A percentile compares a stretch with the other conserved stretches of the same genome.
These are phyloP conservation scores for Kuraishia floccosa DNA, from an alignment of 805 yeast species.

Conservation along the genomic window DNA sequence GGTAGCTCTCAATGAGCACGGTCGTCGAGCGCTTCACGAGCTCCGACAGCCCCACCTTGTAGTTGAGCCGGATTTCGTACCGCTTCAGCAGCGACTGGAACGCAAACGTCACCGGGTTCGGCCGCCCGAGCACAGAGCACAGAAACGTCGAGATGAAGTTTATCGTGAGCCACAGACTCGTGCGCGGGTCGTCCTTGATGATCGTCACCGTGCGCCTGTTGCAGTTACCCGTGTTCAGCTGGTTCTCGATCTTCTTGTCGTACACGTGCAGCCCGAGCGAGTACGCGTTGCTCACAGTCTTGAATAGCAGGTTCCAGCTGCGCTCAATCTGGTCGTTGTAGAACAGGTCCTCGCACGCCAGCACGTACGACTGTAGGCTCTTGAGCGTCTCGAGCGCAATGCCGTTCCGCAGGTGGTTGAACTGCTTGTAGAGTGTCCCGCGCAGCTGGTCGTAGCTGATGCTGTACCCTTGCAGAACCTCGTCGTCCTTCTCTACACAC, in stretches of 20 bases:
- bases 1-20: slow-evolving; percentile 39
- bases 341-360: slow-evolving; percentile 40
- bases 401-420: slow-evolving; percentile 32
- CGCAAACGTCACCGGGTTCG: slow-evolving; percentile 37
- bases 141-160: slow-evolving; percentile 34
- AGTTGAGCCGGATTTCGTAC: slow-evolving; percentile 20
- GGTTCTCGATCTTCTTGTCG: slow-evolving; percentile 18
- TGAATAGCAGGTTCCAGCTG: slow-evolving; percentile 40
- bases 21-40: slow-evolving; percentile 34
- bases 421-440: slow-evolving; percentile 24
- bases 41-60: slow-evolving; percentile 38
- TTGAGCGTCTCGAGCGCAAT: slow-evolving; percentile 32
- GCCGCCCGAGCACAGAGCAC: slow-evolving; percentile 41
- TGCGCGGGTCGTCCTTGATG: slow-evolving; percentile 21
- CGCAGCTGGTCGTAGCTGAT: slow-evolving; percentile 12
- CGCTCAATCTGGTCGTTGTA: slow-evolving; percentile 37
- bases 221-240: slow-evolving; percentile 15
- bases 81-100: slow-evolving; percentile 20
- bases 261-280: slow-evolving; percentile 40
- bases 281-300: slow-evolving; percentile 35
- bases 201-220: slow-evolving; percentile 17
- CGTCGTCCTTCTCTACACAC: slow-evolving; percentile 16
- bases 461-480: slow-evolving; percentile 10
- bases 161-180: slow-evolving; percentile 39
- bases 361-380: slow-evolving; percentile 36